These are phyloP conservation scores for Geranium incanum DNA, from an alignment of 441 rosid genomes.

Conservation along the genomic window DNA sequence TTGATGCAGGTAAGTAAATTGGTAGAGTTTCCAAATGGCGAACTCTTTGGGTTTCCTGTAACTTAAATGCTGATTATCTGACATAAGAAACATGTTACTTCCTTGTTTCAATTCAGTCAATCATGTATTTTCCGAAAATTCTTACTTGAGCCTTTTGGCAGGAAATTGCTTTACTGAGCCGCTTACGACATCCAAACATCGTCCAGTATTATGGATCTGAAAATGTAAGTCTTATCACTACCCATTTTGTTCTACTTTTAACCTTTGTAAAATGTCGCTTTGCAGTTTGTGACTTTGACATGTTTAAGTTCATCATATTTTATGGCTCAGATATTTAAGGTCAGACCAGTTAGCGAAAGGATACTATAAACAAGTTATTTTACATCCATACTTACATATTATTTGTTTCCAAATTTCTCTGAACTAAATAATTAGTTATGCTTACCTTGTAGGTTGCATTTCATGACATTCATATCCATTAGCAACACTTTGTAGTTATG, in stretches of 20 bases:
- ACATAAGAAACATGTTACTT: slow-evolving; percentile 2
- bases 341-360: background rate
- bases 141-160: slow-evolving; percentile 22
- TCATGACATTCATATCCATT: background rate
- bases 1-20: slow-evolving; percentile 40
- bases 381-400: background rate
- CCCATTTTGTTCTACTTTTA: background rate
- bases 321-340: background rate
- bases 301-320: background rate
- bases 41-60: background rate
- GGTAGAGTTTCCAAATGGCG: background rate
- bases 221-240: slow-evolving; percentile 39
- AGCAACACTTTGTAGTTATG: background rate
- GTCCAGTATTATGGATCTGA: slow-evolving; percentile 96
- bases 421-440: slow-evolving; percentile 7
- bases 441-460: background rate
- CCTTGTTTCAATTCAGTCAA: background rate
- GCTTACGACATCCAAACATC: slow-evolving; percentile 67
- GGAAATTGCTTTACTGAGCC: slow-evolving; percentile 50
- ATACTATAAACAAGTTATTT: slow-evolving; percentile 1
- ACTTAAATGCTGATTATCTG: background rate
- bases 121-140: slow-evolving; percentile 12
- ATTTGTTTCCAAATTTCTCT: slow-evolving; percentile 15
- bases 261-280: slow-evolving; percentile 6
- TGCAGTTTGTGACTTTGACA: background rate